Conservation (phyloP, 352 stramenopile genomes). For the Phytophthora crassamura region DNA sequence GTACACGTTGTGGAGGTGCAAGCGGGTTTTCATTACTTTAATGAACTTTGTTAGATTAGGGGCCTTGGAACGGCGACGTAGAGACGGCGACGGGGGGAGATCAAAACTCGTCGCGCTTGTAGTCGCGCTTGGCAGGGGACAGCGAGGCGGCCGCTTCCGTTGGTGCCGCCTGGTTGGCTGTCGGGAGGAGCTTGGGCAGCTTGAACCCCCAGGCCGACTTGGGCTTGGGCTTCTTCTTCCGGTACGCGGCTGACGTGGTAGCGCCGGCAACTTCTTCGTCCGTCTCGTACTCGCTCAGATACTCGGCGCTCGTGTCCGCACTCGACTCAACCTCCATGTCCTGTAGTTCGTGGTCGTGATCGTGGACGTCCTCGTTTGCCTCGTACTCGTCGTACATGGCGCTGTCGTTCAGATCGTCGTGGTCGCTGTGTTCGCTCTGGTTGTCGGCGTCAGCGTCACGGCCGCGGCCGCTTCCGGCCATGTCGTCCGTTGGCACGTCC, state of each 20-base stretch:
- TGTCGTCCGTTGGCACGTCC: slow-evolving; percentile 59
- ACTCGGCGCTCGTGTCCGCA: slow-evolving; percentile 36
- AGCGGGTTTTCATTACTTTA: slow-evolving; percentile 1
- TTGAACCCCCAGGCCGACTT: slow-evolving; percentile 54
- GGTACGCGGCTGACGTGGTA: slow-evolving; percentile 43
- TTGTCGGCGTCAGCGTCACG: slow-evolving; percentile 19
- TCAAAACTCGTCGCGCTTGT: slow-evolving; percentile 67
- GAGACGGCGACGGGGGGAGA: slow-evolving; percentile 18
- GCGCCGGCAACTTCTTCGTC: slow-evolving; percentile 39
- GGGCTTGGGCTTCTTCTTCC: slow-evolving; percentile 42
- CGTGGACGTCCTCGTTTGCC: slow-evolving; percentile 19
- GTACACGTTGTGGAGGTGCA: no score
- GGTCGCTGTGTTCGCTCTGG: slow-evolving; percentile 21
- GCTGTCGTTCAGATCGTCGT: slow-evolving; percentile 15
- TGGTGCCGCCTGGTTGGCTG: slow-evolving; percentile 21
- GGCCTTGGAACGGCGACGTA: slow-evolving; percentile 18
- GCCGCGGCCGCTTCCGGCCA: slow-evolving; percentile 13
- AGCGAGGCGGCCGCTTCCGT: slow-evolving; percentile 33
- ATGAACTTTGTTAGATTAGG: slow-evolving; percentile 37
- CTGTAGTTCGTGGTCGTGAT: slow-evolving; percentile 19
- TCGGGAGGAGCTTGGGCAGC: slow-evolving; percentile 48
- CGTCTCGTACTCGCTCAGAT: slow-evolving; percentile 37
- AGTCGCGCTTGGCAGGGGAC: slow-evolving; percentile 52
- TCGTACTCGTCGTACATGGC: slow-evolving; percentile 17
- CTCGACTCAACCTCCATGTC: slow-evolving; percentile 30